phyloP scores from a whole-genome alignment of 257 asterid genomes.

The Primulina eburnea region DNA sequence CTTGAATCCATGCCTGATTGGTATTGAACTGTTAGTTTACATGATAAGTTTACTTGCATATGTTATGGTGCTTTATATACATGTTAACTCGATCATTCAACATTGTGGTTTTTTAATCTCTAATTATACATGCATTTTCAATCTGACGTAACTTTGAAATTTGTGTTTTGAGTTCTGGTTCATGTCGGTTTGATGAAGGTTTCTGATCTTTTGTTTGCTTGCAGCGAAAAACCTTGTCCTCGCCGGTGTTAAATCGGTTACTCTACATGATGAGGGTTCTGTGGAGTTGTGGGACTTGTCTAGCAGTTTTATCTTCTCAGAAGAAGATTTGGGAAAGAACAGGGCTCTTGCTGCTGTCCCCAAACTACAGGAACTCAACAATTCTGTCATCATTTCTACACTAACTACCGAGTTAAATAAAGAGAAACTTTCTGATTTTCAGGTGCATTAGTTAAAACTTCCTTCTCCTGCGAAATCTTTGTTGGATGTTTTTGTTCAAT shows the following conservation, averaged over 20 bases:
- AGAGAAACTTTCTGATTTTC: slow-evolving; percentile 39
- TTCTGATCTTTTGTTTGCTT: slow-evolving; percentile 16
- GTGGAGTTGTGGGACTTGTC: slow-evolving; percentile 55
- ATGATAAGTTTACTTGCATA: slow-evolving; percentile 11
- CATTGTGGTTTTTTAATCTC: neutral
- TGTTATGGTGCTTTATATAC: neutral
- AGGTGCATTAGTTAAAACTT: slow-evolving; percentile 23
- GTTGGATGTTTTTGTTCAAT: neutral
- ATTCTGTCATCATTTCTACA: slow-evolving; percentile 34
- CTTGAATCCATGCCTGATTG: neutral
- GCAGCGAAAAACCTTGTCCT: slow-evolving; percentile 49
- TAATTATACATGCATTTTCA: neutral
- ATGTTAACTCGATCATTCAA: neutral
- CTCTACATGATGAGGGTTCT: slow-evolving; percentile 43
- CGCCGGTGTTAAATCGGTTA: slow-evolving; percentile 55
- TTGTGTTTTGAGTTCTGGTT: slow-evolving; percentile 1
- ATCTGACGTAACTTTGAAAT: neutral
- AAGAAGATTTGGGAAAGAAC: slow-evolving; percentile 48
- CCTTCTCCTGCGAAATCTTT: neutral
- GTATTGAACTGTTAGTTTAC: neutral
- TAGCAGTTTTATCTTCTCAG: slow-evolving; percentile 40
- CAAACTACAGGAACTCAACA: slow-evolving; percentile 42
- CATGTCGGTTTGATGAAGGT: neutral
- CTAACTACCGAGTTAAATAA: slow-evolving; percentile 33
- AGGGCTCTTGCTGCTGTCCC: slow-evolving; percentile 42